Base-by-base conservation (phyloP, 371 early-diverging fungal genomes). In the Rhizomucor miehei region DNA sequence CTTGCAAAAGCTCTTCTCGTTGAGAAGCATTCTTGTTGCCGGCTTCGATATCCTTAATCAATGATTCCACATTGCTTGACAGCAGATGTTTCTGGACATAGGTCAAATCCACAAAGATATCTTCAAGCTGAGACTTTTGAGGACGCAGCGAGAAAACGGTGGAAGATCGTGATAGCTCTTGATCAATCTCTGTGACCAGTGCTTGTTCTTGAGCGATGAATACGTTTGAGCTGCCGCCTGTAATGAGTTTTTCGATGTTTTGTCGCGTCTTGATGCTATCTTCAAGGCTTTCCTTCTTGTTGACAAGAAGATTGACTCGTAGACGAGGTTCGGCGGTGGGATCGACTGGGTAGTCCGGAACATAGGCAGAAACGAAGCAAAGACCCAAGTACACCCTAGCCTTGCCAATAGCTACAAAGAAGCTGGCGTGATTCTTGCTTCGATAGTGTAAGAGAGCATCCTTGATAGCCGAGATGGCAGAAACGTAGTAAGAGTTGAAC, bases 291-390 rank as follows among this genome's bases (percentile, higher is more conserved):
- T 74, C 61, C 35, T 81, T 73, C 44, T 80, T 73, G 51, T 66
- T 51, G 23, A 63, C 62, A 17, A 87, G 57, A 16, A 87, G 68
- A 19, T 82, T 67, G 10, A 84, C 75, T 59, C 80, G 87, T 29
- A 87, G 66, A 35, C 81, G 78, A 11, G 87, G 81, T 52, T 85
- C 84, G 11, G 85, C 79, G 0, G 89, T 87, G 11, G 92, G 91
- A 62, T 92, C 92, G 44, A 86, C 69, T 0, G 92, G 89, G 39
- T 88, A 83, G 37, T 85, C 84, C 2, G 92, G 90, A 36, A 90
- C 77, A 51, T 89, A 90, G 0, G 81, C 72, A 8, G 75, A 71
- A 44, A 89, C 65, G 61, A 88, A 90, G 1, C 80, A 70, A 10
- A 84, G 54, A 5, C 82, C 82, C 0, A 88, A 47, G 13, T 69